Percentiles rank a stretch among this genome's conserved stretches.
phyloP scores from a whole-genome alignment of 768 basidiomycete species.

The Pleurotus giganteus region DNA sequence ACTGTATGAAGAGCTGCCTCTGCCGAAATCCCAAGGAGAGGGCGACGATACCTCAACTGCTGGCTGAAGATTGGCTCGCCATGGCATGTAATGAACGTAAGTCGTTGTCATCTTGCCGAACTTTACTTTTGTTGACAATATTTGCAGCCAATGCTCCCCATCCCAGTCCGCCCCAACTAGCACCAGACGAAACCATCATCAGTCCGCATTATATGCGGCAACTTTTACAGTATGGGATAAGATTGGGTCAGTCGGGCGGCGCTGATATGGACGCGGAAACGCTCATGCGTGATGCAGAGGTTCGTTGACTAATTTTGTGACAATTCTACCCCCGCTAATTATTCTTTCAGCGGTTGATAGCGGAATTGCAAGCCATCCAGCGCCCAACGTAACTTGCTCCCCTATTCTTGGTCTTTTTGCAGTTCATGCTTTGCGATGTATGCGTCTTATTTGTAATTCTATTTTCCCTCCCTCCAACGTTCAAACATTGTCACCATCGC shows the following conservation, averaged over 20 bases:
- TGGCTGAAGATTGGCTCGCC: slow-evolving; percentile 78
- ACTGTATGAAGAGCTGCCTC: slow-evolving; percentile 81
- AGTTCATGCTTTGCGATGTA: slow-evolving; percentile 5
- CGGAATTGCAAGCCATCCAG: slow-evolving; percentile 54
- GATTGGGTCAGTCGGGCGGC: slow-evolving; percentile 44
- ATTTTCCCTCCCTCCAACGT: neutral
- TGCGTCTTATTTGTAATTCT: slow-evolving; percentile 6
- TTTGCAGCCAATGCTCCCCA: slow-evolving; percentile 25
- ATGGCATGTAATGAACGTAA: slow-evolving; percentile 49
- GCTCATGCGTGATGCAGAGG: slow-evolving; percentile 56
- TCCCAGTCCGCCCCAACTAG: slow-evolving; percentile 20
- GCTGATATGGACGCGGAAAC: slow-evolving; percentile 43
- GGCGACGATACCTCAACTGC: slow-evolving; percentile 82
- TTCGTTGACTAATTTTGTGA: slow-evolving; percentile 23
- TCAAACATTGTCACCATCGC: neutral
- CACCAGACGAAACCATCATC: slow-evolving; percentile 65
- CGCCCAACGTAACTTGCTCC: slow-evolving; percentile 4
- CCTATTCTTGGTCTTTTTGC: neutral
- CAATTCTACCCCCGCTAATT: neutral
- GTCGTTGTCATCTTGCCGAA: slow-evolving; percentile 17
- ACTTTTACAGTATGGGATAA: slow-evolving; percentile 68
- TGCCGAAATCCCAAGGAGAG: slow-evolving; percentile 77
- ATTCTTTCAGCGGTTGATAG: slow-evolving; percentile 54
- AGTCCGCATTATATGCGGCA: slow-evolving; percentile 81
- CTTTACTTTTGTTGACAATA: neutral